A percentile compares a stretch with the other conserved stretches of the same genome.
Conservation (phyloP, 495 filamentous ascomycete genomes). For the Podospora conica region DNA sequence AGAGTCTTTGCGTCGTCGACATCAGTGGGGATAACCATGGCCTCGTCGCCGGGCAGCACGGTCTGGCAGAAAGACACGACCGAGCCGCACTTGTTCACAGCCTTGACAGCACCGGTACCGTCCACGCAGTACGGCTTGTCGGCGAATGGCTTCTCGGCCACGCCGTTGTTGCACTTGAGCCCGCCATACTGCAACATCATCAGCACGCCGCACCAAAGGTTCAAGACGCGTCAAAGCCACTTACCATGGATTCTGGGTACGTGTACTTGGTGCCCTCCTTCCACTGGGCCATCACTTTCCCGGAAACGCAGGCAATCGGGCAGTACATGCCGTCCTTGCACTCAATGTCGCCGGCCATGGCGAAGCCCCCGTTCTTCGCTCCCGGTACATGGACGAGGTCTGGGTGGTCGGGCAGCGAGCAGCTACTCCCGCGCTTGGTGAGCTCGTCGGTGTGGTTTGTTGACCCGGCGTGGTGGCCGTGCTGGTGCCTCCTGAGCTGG, state of each 20-base stretch:
- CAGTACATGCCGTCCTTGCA: constrained; percentile 67
- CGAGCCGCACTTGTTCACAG: constrained; percentile 56
- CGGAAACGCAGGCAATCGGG: constrained; percentile 71
- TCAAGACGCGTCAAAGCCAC: constrained; percentile 20
- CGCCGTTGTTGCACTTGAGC: constrained; percentile 65
- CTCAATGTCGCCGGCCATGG: constrained; percentile 70
- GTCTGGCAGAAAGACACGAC: constrained; percentile 75
- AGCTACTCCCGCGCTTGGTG: constrained; percentile 45
- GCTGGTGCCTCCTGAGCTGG: constrained; percentile 31
- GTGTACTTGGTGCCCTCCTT: constrained; percentile 60
- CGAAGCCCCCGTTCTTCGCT: constrained; percentile 67
- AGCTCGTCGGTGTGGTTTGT: constrained; percentile 20
- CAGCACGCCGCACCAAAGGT: constrained; percentile 15
- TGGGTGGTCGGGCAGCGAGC: constrained; percentile 60
- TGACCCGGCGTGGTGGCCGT: constrained; percentile 18
- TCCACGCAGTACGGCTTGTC: constrained; percentile 64
- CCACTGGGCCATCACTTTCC: constrained; percentile 77
- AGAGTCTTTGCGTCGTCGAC: constrained; percentile 50
- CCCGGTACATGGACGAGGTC: constrained; percentile 64
- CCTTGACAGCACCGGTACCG: constrained; percentile 58
- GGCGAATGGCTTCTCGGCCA: constrained; percentile 66
- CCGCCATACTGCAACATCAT: constrained; percentile 59
- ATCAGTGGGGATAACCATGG: constrained; percentile 77
- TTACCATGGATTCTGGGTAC: constrained; percentile 70
- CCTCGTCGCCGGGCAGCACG: constrained; percentile 78